These are phyloP conservation scores for Paxillus ammoniavirescens DNA, from an alignment of 768 basidiomycete genomes.

Conservation along the genomic window DNA sequence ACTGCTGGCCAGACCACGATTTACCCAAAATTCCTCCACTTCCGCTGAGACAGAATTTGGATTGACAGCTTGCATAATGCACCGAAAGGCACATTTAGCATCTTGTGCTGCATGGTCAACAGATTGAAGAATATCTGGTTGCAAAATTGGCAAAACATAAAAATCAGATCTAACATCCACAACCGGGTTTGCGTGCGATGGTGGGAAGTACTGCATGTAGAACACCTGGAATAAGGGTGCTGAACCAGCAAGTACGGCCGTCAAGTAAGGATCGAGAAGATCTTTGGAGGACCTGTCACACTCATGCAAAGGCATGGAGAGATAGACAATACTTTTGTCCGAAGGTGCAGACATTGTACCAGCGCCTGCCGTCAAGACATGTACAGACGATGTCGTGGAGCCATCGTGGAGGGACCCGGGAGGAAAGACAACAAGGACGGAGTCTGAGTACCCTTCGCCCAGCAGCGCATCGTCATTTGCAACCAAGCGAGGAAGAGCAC, in stretches of 20 bases:
- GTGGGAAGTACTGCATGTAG: slow-evolving; percentile 46
- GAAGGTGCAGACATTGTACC: slow-evolving; percentile 71
- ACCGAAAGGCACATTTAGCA: slow-evolving; percentile 61
- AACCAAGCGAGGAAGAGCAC: slow-evolving; percentile 27
- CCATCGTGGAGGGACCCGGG: slow-evolving; percentile 53
- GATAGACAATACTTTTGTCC: slow-evolving; percentile 71
- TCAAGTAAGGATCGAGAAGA: slow-evolving; percentile 54
- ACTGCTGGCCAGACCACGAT: background rate
- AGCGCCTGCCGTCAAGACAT: slow-evolving; percentile 67
- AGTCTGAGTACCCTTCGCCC: slow-evolving; percentile 43
- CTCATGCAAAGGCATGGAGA: slow-evolving; percentile 47
- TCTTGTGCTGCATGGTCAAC: slow-evolving; percentile 55
- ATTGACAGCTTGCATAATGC: slow-evolving; percentile 8
- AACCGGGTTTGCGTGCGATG: background rate
- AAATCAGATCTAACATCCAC: slow-evolving; percentile 4
- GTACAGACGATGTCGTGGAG: slow-evolving; percentile 51
- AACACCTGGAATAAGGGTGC: slow-evolving; percentile 47
- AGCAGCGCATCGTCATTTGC: slow-evolving; percentile 16
- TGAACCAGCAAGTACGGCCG: slow-evolving; percentile 38
- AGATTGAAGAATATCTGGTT: slow-evolving; percentile 44
- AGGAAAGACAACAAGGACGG: slow-evolving; percentile 72
- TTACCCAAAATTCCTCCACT: slow-evolving; percentile 10
- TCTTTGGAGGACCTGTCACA: slow-evolving; percentile 33
- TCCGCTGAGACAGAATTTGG: background rate
- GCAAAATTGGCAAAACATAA: slow-evolving; percentile 24